These are phyloP conservation scores for Pleodorina starrii DNA, from an alignment of 139 green algal species.

Conservation along the genomic window DNA sequence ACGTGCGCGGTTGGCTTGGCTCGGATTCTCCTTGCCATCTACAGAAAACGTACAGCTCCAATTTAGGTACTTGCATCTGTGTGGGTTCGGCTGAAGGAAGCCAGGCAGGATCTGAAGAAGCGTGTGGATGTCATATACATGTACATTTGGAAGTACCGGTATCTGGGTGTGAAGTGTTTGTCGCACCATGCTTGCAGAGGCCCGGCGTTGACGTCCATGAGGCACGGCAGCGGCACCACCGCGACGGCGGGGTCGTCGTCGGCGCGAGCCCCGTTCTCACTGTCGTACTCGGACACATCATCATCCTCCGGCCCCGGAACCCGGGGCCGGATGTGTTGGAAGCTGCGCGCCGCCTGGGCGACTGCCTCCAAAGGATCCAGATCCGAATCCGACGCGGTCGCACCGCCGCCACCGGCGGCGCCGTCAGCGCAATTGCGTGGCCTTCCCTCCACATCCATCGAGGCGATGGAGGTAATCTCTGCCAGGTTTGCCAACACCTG, in stretches of 20 bases:
- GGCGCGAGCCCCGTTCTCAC: not conserved
- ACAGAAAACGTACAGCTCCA: no score
- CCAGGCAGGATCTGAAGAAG: no score
- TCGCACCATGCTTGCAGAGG: no score
- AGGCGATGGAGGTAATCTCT: not conserved
- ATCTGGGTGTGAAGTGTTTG: no score
- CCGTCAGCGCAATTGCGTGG: no score
- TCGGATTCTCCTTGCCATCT: no score
- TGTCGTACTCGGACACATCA: not conserved
- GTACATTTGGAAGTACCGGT: no score
- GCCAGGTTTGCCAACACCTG: not conserved
- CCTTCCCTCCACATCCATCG: no score
- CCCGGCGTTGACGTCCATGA: conserved; percentile 46
- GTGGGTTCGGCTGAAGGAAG: no score
- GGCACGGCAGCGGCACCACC: not conserved
- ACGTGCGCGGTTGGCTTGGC: no score
- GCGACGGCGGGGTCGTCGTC: not conserved
- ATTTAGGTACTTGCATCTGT: no score
- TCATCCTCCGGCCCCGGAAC: not conserved
- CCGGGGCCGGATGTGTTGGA: not conserved
- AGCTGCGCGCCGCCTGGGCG: conserved; percentile 6
- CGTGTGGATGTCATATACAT: no score
- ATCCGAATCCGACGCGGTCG: not conserved
- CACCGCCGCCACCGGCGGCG: not conserved
- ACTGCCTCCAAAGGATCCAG: conserved; percentile 6